Evolutionary conservation across 208 protist species (phyloP).

Genomic region (Acanthamoeba lenticulata): DNA sequence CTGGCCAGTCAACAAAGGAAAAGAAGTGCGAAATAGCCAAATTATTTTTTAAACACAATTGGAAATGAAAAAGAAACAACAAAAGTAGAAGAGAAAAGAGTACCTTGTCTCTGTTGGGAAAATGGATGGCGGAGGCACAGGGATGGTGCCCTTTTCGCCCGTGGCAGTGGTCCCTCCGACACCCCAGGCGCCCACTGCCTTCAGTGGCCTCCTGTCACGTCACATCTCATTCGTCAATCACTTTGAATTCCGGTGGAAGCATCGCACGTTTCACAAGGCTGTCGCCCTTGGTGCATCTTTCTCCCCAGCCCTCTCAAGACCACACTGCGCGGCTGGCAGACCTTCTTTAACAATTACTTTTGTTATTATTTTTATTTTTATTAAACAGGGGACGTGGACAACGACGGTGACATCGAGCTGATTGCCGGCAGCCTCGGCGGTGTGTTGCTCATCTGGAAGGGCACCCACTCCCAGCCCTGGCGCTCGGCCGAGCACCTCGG

Average conservation of each 20-base stretch:
- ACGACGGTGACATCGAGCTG: conserved; percentile 52
- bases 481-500: background rate
- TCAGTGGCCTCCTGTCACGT: background rate
- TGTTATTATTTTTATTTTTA: background rate
- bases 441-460: conserved; percentile 27
- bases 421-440: conserved; percentile 6
- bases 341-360: too few relatives aligned
- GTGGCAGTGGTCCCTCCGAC: background rate
- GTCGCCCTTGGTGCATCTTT: background rate
- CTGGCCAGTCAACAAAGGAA: too few relatives aligned
- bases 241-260: conserved; percentile 1
- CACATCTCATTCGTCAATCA: conserved; percentile 9
- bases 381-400: conserved; percentile 40
- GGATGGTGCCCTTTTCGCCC: background rate
- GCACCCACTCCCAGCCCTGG: conserved; percentile 1
- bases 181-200: background rate
- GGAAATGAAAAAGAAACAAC: too few relatives aligned
- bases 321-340: too few relatives aligned
- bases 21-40: too few relatives aligned
- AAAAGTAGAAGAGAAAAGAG: too few relatives aligned
- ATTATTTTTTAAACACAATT: too few relatives aligned
- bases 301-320: background rate
- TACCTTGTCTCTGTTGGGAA: too few relatives aligned
- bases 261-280: conserved; percentile 48
- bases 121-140: background rate